Evolutionary conservation across 352 stramenopile species (phyloP), one percentile per base, ranked within the genome.

Genomic region (Bremia lactucae): DNA sequence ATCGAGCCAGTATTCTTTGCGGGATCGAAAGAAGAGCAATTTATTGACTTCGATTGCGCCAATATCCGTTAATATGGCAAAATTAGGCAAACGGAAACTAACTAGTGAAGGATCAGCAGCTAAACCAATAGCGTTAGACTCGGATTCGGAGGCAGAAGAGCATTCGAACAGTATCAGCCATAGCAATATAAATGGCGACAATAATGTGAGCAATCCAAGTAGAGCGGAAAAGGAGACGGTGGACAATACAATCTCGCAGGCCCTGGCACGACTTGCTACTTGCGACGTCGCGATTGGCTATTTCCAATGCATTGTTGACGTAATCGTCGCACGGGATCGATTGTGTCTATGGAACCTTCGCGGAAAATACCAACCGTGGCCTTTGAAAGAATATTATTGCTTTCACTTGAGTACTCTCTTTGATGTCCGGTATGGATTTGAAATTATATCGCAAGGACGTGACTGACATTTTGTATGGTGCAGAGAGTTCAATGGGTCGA

Each of bases 61-160:
- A 13, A 36, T 51, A 20, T 33, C 15, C 5, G 11, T 15, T 9
- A 18, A 31, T 14, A 7, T 18, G 14, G 38, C 46, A 18, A 53
- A 34, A 8, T 20, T 62, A 2, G 53, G 41, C 11, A 66, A 68
- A 33, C 31, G 55, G 2, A 61, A 53, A 34, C 36, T 44, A 23
- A 70, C 25, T 19, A 61, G 31, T 6, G 52, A 63, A 38, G 58
- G 54, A 18, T 66, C 65, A 6, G 68, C 62, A n/a, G 44, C 55
- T 13, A 58, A 75, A 24, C 68, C 68, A 11, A 80, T 80, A 49
- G 39, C 68, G 6, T 36, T 80, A 33, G 68, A 76, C 22, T 67
- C 65, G 6, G 68, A 76, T 33, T 72, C 68, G 6, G 65, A 69
- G 5, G 19, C 23, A 3, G 45, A 58, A 47, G 41, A 26, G 10